Evolutionary conservation across 1,284 basidiomycete genomes (phyloP).

Genomic region (Tilletia walkeri): DNA sequence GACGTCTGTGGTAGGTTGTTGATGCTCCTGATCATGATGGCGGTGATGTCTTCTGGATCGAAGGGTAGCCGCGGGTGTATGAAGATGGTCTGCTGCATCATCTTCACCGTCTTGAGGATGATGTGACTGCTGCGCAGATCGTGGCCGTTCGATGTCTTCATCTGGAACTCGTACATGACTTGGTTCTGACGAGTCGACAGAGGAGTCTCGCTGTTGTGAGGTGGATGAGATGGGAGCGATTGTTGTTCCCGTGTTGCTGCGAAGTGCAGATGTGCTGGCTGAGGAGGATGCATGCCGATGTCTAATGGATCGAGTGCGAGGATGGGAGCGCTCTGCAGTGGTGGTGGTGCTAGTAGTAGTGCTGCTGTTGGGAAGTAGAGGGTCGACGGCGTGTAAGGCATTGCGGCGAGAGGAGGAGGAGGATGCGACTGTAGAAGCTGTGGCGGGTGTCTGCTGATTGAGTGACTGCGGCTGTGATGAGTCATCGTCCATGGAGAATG

Average conservation of each 20-base stretch:
- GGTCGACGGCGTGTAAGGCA: neutral
- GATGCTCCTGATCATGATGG: too few species aligned
- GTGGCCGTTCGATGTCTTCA: too few species aligned
- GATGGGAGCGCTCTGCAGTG: slow-evolving; percentile 4
- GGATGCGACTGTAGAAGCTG: slow-evolving; percentile 3
- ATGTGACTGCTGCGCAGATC: too few species aligned
- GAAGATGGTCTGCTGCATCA: too few species aligned
- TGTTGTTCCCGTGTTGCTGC: neutral
- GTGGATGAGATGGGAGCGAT: neutral
- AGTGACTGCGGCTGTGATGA: neutral
- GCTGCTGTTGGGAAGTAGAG: neutral
- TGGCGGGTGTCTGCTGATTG: neutral
- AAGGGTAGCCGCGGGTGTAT: too few species aligned
- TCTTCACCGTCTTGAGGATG: too few species aligned
- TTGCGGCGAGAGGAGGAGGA: slow-evolving; percentile 1
- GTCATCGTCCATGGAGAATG: neutral
- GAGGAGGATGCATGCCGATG: slow-evolving; percentile 30
- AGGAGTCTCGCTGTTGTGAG: too few species aligned
- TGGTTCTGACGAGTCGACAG: too few species aligned
- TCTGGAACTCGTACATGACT: too few species aligned
- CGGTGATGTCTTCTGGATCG: too few species aligned
- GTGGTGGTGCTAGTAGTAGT: neutral
- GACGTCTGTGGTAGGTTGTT: too few species aligned
- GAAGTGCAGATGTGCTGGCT: neutral
- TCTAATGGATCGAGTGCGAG: slow-evolving; percentile 25